These are phyloP conservation scores for Penicillium sp. DNA, from an alignment of 2,329 filamentous ascomycete genomes.

Conservation along the genomic window DNA sequence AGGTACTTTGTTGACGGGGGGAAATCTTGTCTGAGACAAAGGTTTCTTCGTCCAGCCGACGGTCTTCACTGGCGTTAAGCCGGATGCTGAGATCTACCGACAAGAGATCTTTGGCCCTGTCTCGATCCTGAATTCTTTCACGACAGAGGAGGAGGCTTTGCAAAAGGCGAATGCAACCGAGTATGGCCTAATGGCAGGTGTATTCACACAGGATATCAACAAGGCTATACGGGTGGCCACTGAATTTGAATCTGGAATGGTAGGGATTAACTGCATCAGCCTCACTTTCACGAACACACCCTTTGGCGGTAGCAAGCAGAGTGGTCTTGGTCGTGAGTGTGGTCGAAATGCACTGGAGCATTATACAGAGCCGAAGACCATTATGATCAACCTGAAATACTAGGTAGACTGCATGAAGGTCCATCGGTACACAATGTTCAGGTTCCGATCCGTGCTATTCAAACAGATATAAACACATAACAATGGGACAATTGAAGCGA, in stretches of 20 bases:
- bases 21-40: neutral
- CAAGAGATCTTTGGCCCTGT: conserved; percentile 21
- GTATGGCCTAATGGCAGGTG: conserved; percentile 16
- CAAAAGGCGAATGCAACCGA: conserved; percentile 15
- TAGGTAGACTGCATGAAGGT: neutral
- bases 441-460: no score
- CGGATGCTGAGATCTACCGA: neutral
- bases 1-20: conserved; percentile 2
- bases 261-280: conserved; percentile 24
- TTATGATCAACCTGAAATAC: conserved; percentile 32
- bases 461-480: no score
- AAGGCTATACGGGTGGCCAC: conserved; percentile 63
- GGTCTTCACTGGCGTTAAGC: conserved; percentile 3
- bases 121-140: conserved; percentile 10
- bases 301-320: conserved; percentile 78
- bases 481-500: no score
- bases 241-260: conserved; percentile 38
- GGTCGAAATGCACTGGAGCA: conserved; percentile 67
- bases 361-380: conserved; percentile 70
- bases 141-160: conserved; percentile 17
- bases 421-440: neutral
- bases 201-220: conserved; percentile 32
- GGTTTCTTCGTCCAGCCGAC: conserved; percentile 16
- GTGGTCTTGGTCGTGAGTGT: conserved; percentile 74
- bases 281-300: conserved; percentile 32